A percentile compares a stretch with the other conserved stretches of the same genome.
Evolutionary conservation across 2,329 filamentous ascomycete species (phyloP).

Genomic region (Pseudopithomyces maydicus): DNA sequence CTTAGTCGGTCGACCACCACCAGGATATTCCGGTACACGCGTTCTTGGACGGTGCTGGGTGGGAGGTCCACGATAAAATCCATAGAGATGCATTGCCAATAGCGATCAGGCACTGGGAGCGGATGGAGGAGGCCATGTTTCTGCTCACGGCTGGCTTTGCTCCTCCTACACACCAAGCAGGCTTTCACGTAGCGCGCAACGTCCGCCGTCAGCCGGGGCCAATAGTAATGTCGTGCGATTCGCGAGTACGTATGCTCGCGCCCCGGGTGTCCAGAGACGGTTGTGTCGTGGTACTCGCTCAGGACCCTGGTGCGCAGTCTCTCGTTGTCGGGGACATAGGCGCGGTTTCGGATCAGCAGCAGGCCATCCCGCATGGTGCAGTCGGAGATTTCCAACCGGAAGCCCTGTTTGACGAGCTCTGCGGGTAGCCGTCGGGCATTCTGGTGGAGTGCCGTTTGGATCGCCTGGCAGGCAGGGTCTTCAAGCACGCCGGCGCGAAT

Average conservation of each 20-base stretch:
- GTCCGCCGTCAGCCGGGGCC: background rate
- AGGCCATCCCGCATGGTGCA: background rate
- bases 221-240: background rate
- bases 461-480: too few relatives aligned
- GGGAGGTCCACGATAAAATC: background rate
- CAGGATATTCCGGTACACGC: background rate
- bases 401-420: background rate
- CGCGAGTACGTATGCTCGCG: background rate
- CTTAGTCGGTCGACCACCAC: background rate
- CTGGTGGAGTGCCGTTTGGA: too few relatives aligned
- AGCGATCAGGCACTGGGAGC: background rate
- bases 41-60: background rate
- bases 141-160: background rate
- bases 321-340: background rate
- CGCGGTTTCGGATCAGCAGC: background rate
- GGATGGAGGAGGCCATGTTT: background rate
- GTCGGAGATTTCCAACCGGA: background rate
- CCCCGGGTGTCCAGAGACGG: background rate
- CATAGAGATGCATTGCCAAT: background rate
- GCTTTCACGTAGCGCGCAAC: background rate
- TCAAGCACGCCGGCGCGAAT: too few relatives aligned
- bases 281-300: background rate
- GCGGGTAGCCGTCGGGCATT: background rate
- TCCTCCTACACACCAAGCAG: background rate
- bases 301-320: background rate